Conservation (phyloP, 805 yeast genomes). For the Kodamaea jinghongensis region DNA sequence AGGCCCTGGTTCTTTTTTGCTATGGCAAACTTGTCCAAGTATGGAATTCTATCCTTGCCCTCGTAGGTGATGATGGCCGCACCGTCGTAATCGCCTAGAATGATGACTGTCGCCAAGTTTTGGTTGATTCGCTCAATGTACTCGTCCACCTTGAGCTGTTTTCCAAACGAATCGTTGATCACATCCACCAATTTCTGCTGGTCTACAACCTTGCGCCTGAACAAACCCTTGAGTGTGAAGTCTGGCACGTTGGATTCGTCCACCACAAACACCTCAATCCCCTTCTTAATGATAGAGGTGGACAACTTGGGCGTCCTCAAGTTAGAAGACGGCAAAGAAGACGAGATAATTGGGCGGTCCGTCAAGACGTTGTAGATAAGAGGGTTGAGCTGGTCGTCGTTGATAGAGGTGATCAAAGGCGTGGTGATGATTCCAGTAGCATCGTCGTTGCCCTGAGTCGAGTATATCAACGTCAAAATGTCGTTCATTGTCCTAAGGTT, state of each 20-base stretch:
- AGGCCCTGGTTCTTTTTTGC: slow-evolving; percentile 81
- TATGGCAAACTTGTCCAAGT: slow-evolving; percentile 93
- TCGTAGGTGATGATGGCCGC: slow-evolving; percentile 93
- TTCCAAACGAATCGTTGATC: slow-evolving; percentile 77
- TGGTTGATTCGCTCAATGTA: slow-evolving; percentile 67
- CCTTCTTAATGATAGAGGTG: slow-evolving; percentile 79
- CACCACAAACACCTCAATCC: slow-evolving; percentile 55
- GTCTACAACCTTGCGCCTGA: slow-evolving; percentile 45
- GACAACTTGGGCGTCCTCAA: slow-evolving; percentile 58
- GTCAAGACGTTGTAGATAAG: slow-evolving; percentile 86
- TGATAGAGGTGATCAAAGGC: slow-evolving; percentile 63
- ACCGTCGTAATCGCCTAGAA: slow-evolving; percentile 95
- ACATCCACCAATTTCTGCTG: slow-evolving; percentile 54
- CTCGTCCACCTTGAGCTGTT: slow-evolving; percentile 58
- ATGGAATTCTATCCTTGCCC: slow-evolving; percentile 49
- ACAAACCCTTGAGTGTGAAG: slow-evolving; percentile 40
- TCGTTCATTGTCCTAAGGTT: slow-evolving; percentile 68
- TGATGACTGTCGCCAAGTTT: slow-evolving; percentile 68
- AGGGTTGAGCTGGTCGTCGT: slow-evolving; percentile 65
- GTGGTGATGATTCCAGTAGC: slow-evolving; percentile 88
- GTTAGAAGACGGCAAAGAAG: slow-evolving; percentile 72
- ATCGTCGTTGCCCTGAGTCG: slow-evolving; percentile 34
- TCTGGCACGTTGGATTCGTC: slow-evolving; percentile 29
- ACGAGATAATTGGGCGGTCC: slow-evolving; percentile 85
- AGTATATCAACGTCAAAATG: slow-evolving; percentile 49